Conservation (phyloP, 805 yeast genomes). For the Myxozyma monticola region DNA sequence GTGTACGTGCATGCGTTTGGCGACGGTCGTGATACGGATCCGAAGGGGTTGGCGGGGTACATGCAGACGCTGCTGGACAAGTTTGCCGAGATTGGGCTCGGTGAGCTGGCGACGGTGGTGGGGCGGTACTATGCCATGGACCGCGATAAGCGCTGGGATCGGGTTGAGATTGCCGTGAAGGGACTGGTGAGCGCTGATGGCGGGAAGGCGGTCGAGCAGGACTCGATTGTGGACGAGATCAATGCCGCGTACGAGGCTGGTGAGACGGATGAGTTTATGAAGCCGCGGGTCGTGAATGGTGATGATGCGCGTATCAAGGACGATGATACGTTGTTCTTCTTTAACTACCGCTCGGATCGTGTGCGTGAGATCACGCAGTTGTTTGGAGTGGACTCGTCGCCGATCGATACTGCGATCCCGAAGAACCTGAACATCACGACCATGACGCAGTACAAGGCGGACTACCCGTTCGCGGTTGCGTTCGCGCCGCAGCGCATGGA, state of each 20-base stretch:
- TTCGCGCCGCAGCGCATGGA: constrained; percentile 34
- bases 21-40: constrained; percentile 33
- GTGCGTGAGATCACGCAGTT: constrained; percentile 34
- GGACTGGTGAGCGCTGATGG: constrained; percentile 25
- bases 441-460: constrained; percentile 34
- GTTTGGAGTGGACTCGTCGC: constrained; percentile 33
- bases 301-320: constrained; percentile 29
- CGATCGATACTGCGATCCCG: constrained; percentile 31
- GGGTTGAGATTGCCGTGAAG: constrained; percentile 31
- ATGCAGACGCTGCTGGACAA: constrained; percentile 26
- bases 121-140: constrained; percentile 34
- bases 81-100: constrained; percentile 31
- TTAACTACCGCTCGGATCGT: constrained; percentile 34
- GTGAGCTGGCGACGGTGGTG: constrained; percentile 31
- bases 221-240: constrained; percentile 21
- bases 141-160: constrained; percentile 34
- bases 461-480: constrained; percentile 31
- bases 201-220: constrained; percentile 22
- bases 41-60: constrained; percentile 29
- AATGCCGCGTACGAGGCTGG: constrained; percentile 28
- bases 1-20: constrained; percentile 32
- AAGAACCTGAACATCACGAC: constrained; percentile 29
- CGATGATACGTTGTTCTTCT: constrained; percentile 31
- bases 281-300: constrained; percentile 30
- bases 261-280: constrained; percentile 32